Conservation (phyloP, 306 rosid genomes). For the Fragaria nilgerrensis region DNA sequence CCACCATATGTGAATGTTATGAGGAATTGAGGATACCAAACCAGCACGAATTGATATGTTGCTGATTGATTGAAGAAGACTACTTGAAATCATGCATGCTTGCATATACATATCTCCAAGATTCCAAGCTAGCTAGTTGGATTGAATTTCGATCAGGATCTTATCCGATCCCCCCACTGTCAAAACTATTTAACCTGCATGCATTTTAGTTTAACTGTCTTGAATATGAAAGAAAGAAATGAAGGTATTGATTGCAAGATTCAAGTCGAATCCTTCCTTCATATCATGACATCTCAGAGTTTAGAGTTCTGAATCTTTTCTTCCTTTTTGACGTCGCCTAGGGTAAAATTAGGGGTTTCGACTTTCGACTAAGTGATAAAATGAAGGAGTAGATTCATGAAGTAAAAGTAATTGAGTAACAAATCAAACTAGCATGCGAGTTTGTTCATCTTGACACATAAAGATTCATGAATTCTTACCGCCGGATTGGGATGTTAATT, state of each 20-base stretch:
- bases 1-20: not conserved
- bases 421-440: not conserved
- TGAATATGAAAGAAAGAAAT: not conserved
- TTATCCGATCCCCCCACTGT: not conserved
- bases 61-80: not conserved
- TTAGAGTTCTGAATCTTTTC: not conserved
- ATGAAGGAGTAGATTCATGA: not conserved
- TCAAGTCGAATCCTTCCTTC: not conserved
- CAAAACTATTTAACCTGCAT: not conserved
- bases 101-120: not conserved
- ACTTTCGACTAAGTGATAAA: not conserved
- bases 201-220: no score
- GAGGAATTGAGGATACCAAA: constrained; percentile 6
- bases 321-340: not conserved
- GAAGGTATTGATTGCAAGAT: no score
- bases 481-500: not conserved
- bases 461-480: not conserved
- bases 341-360: not conserved
- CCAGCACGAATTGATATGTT: constrained; percentile 1
- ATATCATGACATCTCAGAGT: not conserved
- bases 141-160: not conserved
- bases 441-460: not conserved
- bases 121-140: not conserved
- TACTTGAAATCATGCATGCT: not conserved
- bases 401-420: not conserved